Evolutionary conservation across 495 filamentous ascomycete genomes (phyloP), one percentile per base, ranked within the genome.

Genomic region (Xylaria scruposa): DNA sequence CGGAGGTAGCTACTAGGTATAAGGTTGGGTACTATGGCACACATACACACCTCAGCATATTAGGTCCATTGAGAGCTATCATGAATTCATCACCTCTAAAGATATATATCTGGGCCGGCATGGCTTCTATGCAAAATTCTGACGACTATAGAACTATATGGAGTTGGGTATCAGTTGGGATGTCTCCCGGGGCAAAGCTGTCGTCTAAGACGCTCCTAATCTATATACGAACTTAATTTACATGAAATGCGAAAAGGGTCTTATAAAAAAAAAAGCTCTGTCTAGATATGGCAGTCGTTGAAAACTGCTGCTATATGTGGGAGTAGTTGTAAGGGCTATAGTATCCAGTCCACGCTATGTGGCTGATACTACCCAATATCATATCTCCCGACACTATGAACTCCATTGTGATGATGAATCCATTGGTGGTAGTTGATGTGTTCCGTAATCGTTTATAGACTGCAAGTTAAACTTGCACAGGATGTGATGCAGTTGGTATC

Each of bases 401-500:
- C 3, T 8, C 24, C 17, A 26, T 31, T 31, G 26, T n/a, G 21
- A 36, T 33, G 54, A 9, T 36, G 10, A 3, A 49, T 40, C 10
- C 56, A 62, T 40, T 4, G 29, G 38, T 2, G 26, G 7, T 15
- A 24, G 26, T 31, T 36, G 21, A 17, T 21, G 31, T 7, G 49
- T n/a, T 40, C 19, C 29, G 19, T n/a, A 3, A 36, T 19, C 38
- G 49, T 4, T 36, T n/a, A 49, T 26, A 61, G 8, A 9, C 26
- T n/a, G 31, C 8, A 9, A n/a, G 15, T 63, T 31, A 58, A 61
- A 40, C 29, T 47, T 71, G 68, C 24, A 66, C 42, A 7, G 65
- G 33, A 26, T 73, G 71, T 19, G 72, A 77, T 66, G 61, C 29
- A 47, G 33, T 31, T n/a, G 60, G 46, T 63, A 49, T 68, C 9